Conservation (phyloP, 192 early-diverging fungal species). For the Pilaira anomala region DNA sequence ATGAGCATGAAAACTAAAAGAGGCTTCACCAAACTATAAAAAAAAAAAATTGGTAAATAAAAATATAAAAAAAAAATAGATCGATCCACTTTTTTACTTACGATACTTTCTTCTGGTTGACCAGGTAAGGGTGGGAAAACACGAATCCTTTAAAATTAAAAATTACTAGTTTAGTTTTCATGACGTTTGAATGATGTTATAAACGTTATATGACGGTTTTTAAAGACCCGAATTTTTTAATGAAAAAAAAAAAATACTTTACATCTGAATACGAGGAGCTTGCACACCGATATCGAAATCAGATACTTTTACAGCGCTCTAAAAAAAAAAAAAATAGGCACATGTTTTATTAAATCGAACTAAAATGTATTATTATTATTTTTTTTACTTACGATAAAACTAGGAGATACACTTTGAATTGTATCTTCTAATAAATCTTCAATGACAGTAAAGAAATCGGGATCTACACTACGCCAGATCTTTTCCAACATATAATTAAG, state of each 20-base stretch:
- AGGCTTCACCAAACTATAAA: slow-evolving; percentile 27
- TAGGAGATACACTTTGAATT: slow-evolving; percentile 16
- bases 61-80: not conserved
- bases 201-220: no score
- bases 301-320: slow-evolving; percentile 31
- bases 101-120: slow-evolving; percentile 30
- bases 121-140: slow-evolving; percentile 24
- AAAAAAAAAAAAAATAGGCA: not conserved
- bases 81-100: not conserved
- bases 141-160: slow-evolving; percentile 18
- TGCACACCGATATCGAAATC: slow-evolving; percentile 35
- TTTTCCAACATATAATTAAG: slow-evolving; percentile 30
- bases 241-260: not conserved
- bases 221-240: no score
- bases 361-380: not conserved
- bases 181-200: not conserved
- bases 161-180: slow-evolving; percentile 1
- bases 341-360: not conserved
- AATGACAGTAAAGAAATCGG: slow-evolving; percentile 20
- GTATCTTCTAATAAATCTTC: slow-evolving; percentile 35
- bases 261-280: slow-evolving; percentile 27
- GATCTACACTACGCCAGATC: slow-evolving; percentile 33
- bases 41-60: no score
- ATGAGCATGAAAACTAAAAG: slow-evolving; percentile 25
- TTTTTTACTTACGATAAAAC: slow-evolving; percentile 24